Evolutionary conservation across 1,139 yeast species (phyloP).

Genomic region (Hansenula sp.): DNA sequence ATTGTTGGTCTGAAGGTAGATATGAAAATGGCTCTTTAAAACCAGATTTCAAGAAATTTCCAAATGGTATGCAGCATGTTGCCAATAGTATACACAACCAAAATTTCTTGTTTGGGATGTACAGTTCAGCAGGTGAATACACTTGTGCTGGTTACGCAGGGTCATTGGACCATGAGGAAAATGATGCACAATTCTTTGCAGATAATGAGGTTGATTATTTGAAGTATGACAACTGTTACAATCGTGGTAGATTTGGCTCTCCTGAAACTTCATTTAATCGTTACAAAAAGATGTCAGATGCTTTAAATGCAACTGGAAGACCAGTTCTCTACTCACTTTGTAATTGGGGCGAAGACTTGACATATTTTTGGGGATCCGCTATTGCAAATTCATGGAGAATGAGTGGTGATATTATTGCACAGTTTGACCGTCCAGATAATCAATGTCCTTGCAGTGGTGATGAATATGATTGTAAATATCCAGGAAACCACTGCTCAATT

Average conservation of each 20-base stretch:
- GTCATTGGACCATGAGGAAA: constrained; percentile 25
- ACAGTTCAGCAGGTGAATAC: constrained; percentile 27
- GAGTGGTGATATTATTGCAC: constrained; percentile 25
- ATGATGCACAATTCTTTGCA: constrained; percentile 27
- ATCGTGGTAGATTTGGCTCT: constrained; percentile 25
- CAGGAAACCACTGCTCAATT: constrained; percentile 26
- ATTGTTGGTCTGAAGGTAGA: constrained; percentile 25
- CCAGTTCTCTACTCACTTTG: constrained; percentile 27
- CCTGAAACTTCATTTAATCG: constrained; percentile 22
- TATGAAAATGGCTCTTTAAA: constrained; percentile 11
- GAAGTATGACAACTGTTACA: constrained; percentile 29
- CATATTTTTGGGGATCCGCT: constrained; percentile 27
- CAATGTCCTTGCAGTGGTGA: constrained; percentile 26
- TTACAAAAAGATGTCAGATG: constrained; percentile 27
- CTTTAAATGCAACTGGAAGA: constrained; percentile 26
- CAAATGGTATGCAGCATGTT: constrained; percentile 25
- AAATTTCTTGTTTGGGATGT: constrained; percentile 28
- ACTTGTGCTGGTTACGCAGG: constrained; percentile 30
- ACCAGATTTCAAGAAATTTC: constrained; percentile 24
- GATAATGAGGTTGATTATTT: constrained; percentile 28
- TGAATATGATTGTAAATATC: constrained; percentile 21
- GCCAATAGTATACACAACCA: constrained; percentile 23
- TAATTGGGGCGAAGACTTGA: constrained; percentile 29
- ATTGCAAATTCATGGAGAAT: constrained; percentile 29
- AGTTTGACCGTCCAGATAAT: constrained; percentile 24